Conservation (phyloP, 108 stramenopile species). For the Cyclotella sp. region DNA sequence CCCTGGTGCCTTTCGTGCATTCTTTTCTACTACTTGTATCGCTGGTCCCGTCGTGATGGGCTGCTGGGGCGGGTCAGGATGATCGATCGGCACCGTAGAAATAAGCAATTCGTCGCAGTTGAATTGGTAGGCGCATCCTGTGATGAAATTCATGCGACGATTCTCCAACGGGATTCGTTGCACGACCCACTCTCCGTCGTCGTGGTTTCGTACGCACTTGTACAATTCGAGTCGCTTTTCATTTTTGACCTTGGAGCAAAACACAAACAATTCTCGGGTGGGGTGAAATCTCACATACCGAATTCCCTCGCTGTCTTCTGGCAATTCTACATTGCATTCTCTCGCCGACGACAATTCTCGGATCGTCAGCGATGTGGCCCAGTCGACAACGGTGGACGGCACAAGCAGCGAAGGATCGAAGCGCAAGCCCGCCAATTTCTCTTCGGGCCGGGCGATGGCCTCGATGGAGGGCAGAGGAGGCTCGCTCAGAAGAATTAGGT, state of each 20-base stretch:
- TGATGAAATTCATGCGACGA: conserved; percentile 37
- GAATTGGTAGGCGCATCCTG: conserved; percentile 40
- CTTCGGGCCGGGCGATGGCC: conserved; percentile 34
- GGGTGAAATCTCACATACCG: conserved; percentile 42
- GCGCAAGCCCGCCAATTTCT: conserved; percentile 47
- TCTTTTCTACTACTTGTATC: conserved; percentile 32
- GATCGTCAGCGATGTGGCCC: conserved; percentile 20
- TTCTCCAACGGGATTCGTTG: background rate
- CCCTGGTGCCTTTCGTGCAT: conserved; percentile 43
- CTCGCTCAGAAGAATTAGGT: conserved; percentile 39
- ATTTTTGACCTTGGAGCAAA: conserved; percentile 41
- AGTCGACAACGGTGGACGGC: conserved; percentile 33
- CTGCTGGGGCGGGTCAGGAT: conserved; percentile 22
- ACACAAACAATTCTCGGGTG: conserved; percentile 27
- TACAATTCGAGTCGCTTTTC: conserved; percentile 41
- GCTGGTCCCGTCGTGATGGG: conserved; percentile 39
- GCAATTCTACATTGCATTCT: conserved; percentile 12
- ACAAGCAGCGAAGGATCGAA: conserved; percentile 37
- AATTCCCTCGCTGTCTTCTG: conserved; percentile 39
- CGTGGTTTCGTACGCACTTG: conserved; percentile 19
- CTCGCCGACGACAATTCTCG: conserved; percentile 18
- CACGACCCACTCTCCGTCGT: background rate
- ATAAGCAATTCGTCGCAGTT: conserved; percentile 26
- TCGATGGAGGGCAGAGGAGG: conserved; percentile 49
- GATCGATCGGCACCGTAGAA: conserved; percentile 17